Conservation (phyloP, 2,329 filamentous ascomycete species). For the Fusarium denticulatum region DNA sequence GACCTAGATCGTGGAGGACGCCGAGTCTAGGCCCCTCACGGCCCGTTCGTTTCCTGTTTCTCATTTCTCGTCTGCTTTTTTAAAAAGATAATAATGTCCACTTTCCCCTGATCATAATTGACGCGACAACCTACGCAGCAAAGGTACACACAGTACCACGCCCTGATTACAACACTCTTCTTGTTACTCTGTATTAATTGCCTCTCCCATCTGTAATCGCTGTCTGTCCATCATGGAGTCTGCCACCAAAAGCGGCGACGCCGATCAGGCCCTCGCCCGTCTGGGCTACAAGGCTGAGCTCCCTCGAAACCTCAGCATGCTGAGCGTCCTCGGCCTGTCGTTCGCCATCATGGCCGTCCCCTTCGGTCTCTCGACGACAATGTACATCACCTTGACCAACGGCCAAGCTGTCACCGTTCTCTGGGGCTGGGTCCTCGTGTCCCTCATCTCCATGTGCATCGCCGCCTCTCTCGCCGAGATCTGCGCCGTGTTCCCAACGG, state of each 20-base stretch:
- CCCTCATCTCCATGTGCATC: conserved; percentile 76
- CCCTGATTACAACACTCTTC: background rate
- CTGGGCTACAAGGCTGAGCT: conserved; percentile 63
- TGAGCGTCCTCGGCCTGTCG: conserved; percentile 60
- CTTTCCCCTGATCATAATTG: conserved; percentile 6
- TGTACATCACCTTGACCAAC: conserved; percentile 68
- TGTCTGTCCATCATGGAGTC: conserved; percentile 14
- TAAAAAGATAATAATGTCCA: conserved; percentile 10
- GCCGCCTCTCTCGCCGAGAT: conserved; percentile 79
- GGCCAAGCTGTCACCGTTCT: conserved; percentile 79
- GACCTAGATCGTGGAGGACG: conserved; percentile 31
- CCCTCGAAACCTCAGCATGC: conserved; percentile 60
- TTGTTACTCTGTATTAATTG: background rate
- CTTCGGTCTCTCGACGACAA: conserved; percentile 60
- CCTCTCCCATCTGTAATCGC: background rate
- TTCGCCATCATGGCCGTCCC: conserved; percentile 63
- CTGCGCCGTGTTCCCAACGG: conserved; percentile 71
- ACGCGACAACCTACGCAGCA: background rate
- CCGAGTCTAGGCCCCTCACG: conserved; percentile 23
- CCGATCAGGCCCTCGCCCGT: conserved; percentile 57
- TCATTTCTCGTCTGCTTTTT: conserved; percentile 21
- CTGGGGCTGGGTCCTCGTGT: conserved; percentile 73
- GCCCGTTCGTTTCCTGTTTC: conserved; percentile 26
- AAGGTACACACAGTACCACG: background rate
- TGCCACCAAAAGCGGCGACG: conserved; percentile 37